Evolutionary conservation across 2,329 filamentous ascomycete genomes (phyloP).

Genomic region (Fusarium pseudoanthophilum): DNA sequence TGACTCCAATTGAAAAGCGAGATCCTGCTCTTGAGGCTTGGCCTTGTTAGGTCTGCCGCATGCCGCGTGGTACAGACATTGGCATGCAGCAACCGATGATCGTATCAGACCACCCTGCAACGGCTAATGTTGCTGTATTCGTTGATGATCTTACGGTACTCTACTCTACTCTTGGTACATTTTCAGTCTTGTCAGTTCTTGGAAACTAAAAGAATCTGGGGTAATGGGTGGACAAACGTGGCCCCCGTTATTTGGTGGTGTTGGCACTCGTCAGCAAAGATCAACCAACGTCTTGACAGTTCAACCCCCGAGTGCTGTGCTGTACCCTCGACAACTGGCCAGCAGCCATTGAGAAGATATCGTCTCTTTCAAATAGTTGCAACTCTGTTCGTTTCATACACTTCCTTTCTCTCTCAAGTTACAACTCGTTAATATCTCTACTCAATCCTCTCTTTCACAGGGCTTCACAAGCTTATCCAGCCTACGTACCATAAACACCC

Average conservation of each 20-base stretch:
- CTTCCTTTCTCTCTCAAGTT: neutral
- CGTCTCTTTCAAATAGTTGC: neutral
- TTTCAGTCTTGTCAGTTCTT: neutral
- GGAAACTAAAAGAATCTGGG: constrained; percentile 16
- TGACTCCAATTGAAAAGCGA: neutral
- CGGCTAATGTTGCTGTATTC: neutral
- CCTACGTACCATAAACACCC: neutral
- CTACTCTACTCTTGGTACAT: neutral
- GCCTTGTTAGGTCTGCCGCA: neutral
- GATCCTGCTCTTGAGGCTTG: constrained; percentile 13
- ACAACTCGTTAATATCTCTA: neutral
- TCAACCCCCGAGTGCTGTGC: neutral
- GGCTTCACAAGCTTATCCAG: neutral
- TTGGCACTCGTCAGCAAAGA: neutral
- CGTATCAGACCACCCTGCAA: constrained; percentile 28
- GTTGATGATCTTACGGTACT: neutral
- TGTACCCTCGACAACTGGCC: neutral
- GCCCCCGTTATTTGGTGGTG: constrained; percentile 6
- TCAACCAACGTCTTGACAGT: neutral
- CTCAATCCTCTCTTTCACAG: neutral
- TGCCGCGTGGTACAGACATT: constrained; percentile 8
- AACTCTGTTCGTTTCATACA: neutral
- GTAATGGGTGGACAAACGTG: neutral
- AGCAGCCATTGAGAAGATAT: neutral
- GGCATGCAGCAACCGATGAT: constrained; percentile 11